phyloP scores from a whole-genome alignment of 192 early-diverging fungal genomes.

The Coemansia sp. region DNA sequence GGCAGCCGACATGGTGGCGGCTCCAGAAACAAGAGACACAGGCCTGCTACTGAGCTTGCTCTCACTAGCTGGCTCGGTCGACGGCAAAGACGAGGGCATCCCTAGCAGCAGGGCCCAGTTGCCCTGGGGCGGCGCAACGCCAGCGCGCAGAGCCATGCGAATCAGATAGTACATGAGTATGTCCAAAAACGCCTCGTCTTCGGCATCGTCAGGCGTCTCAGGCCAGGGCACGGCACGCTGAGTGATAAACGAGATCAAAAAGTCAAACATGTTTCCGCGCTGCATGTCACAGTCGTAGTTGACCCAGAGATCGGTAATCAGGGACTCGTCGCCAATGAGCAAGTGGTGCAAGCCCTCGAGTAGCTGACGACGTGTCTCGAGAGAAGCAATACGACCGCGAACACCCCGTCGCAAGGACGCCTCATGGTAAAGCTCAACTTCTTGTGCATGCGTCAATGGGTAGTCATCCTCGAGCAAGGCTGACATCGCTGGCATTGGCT shows the following conservation, averaged over 20 bases:
- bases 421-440: conserved; percentile 39
- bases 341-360: conserved; percentile 67
- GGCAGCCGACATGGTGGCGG: neutral
- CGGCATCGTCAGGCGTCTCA: conserved; percentile 12
- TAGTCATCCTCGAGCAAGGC: conserved; percentile 22
- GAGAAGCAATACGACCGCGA: conserved; percentile 55
- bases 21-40: neutral
- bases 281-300: conserved; percentile 90
- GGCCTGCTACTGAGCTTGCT: neutral
- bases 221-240: conserved; percentile 46
- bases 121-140: conserved; percentile 28
- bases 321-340: conserved; percentile 67
- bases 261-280: conserved; percentile 83
- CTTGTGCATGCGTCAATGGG: conserved; percentile 33
- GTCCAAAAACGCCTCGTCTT: conserved; percentile 46
- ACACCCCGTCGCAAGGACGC: conserved; percentile 39
- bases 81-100: neutral
- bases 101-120: conserved; percentile 36
- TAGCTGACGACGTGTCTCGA: conserved; percentile 82
- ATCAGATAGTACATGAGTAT: conserved; percentile 43
- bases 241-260: conserved; percentile 37
- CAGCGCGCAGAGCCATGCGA: conserved; percentile 40
- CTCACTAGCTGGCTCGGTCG: neutral
- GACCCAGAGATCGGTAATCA: conserved; percentile 87
- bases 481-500: conserved; percentile 10